phyloP scores from a whole-genome alignment of 2,329 filamentous ascomycete species.

The Zymoseptoria tritici region DNA sequence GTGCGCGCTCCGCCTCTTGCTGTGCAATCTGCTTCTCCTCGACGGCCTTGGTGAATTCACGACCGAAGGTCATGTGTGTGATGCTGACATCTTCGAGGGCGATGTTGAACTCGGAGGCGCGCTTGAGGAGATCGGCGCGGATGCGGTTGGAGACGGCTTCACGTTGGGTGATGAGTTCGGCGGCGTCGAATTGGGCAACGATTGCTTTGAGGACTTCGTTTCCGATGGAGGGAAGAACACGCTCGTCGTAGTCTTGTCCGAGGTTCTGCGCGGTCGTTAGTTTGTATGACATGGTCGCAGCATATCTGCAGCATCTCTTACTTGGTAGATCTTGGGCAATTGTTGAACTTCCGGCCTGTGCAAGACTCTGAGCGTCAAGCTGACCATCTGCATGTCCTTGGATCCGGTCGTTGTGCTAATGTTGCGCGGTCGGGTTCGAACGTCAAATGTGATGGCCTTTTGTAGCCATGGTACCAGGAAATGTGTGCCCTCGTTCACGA shows the following conservation, averaged over 20 bases:
- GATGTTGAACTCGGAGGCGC: constrained; percentile 96
- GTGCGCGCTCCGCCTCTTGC: constrained; percentile 92
- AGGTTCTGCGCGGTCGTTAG: constrained; percentile 59
- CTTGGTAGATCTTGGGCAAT: constrained; percentile 97
- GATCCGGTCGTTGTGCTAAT: constrained; percentile 95
- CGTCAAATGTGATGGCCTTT: constrained; percentile 89
- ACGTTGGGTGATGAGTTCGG: constrained; percentile 84
- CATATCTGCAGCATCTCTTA: constrained; percentile 39
- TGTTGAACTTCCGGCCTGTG: constrained; percentile 89
- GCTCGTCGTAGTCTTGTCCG: constrained; percentile 89
- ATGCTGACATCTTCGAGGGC: constrained; percentile 97
- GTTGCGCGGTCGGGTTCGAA: constrained; percentile 93
- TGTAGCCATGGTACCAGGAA: constrained; percentile 96
- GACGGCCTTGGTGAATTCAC: constrained; percentile 96
- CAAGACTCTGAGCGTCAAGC: constrained; percentile 89
- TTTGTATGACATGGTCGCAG: neutral
- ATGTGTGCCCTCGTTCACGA: constrained; percentile 93
- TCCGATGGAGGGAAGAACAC: constrained; percentile 47
- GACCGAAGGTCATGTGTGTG: constrained; percentile 99
- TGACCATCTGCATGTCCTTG: constrained; percentile 99
- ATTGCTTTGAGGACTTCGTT: constrained; percentile 51
- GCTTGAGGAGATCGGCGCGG: constrained; percentile 81
- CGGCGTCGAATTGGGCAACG: constrained; percentile 48
- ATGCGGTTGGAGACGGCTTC: constrained; percentile 95
- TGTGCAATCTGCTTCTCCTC: constrained; percentile 99